Evolutionary conservation across 83 land plant genomes (phyloP).

Genomic region (Diphasiastrum complanatum): DNA sequence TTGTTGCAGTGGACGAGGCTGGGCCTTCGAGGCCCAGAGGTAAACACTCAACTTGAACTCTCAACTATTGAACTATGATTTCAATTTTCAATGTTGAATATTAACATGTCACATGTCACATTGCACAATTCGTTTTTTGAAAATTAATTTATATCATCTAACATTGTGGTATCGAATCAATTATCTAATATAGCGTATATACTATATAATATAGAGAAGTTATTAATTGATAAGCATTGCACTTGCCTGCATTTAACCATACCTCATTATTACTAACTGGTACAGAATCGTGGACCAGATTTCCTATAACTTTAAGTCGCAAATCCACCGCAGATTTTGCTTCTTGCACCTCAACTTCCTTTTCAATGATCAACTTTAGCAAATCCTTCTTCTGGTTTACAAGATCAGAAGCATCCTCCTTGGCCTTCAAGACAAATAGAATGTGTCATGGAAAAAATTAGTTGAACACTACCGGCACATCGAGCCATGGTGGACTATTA

Average conservation of each 20-base stretch:
- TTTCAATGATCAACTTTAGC: constrained; percentile 35
- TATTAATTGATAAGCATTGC: background rate
- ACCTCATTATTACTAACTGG: constrained; percentile 84
- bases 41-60: too few species aligned
- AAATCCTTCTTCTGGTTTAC: constrained; percentile 47
- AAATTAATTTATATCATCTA: too few species aligned
- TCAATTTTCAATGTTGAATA: too few species aligned
- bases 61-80: too few species aligned
- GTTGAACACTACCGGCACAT: too few species aligned
- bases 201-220: background rate
- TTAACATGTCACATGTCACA: too few species aligned
- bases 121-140: too few species aligned
- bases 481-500: too few species aligned
- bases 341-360: constrained; percentile 55
- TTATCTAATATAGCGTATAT: background rate
- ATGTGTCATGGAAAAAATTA: background rate
- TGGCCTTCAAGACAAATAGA: constrained; percentile 32
- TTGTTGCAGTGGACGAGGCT: too few species aligned
- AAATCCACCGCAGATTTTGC: constrained; percentile 33
- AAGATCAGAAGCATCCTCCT: constrained; percentile 52
- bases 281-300: constrained; percentile 93
- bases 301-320: constrained; percentile 55
- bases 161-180: too few species aligned
- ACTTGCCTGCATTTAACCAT: background rate
- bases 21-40: too few species aligned